Evolutionary conservation across 2,329 filamentous ascomycete species (phyloP).

Genomic region (Fusarium metavorans): DNA sequence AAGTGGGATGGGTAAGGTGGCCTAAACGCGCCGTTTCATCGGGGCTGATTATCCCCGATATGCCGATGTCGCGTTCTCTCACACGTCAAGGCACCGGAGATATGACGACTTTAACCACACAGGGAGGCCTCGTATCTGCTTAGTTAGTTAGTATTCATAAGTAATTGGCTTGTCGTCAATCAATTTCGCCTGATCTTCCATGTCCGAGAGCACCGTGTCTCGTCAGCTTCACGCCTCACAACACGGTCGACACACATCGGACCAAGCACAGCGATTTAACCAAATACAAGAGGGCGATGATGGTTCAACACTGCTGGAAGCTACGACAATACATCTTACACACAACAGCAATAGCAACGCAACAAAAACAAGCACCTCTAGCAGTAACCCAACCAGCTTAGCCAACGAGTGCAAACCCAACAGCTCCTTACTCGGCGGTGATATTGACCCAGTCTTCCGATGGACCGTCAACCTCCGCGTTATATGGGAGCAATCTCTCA

Average conservation of each 20-base stretch:
- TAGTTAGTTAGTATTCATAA: neutral
- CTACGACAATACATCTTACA: slow-evolving; percentile 45
- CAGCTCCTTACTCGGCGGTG: slow-evolving; percentile 6
- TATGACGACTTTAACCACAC: neutral
- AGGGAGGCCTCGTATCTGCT: neutral
- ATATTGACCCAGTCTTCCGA: slow-evolving; percentile 18
- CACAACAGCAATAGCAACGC: slow-evolving; percentile 29
- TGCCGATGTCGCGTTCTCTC: slow-evolving; percentile 24
- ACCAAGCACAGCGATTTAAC: neutral
- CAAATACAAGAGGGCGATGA: slow-evolving; percentile 22
- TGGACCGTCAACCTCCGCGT: slow-evolving; percentile 16
- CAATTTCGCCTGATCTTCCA: neutral
- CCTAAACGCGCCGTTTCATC: slow-evolving; percentile 34
- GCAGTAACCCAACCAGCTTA: slow-evolving; percentile 33
- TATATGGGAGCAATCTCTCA: slow-evolving; percentile 8
- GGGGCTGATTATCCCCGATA: slow-evolving; percentile 35
- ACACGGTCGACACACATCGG: neutral
- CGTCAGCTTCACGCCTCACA: neutral
- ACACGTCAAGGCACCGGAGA: slow-evolving; percentile 1
- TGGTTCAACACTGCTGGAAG: slow-evolving; percentile 41
- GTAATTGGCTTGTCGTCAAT: neutral
- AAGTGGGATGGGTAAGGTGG: slow-evolving; percentile 42
- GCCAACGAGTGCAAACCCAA: slow-evolving; percentile 23
- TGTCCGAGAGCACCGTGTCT: neutral
- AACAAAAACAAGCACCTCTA: slow-evolving; percentile 32